Conservation (phyloP, 352 stramenopile genomes). For the Pythium diclinum region DNA sequence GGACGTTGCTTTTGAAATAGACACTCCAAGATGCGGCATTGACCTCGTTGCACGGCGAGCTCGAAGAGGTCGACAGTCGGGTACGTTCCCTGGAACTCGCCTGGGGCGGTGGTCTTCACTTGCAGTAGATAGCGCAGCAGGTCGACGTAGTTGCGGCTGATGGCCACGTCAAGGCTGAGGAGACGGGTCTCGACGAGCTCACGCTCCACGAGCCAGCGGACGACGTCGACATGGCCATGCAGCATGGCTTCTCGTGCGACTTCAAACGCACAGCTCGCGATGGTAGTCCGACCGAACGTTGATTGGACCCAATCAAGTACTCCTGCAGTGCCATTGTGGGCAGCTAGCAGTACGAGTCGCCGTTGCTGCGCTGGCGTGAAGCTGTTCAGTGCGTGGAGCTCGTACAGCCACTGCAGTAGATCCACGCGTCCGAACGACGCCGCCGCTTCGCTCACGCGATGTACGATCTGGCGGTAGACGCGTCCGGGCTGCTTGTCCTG, state of each 20-base stretch:
- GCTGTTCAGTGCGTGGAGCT: background rate
- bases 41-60: background rate
- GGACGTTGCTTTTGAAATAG: background rate
- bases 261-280: too few species aligned
- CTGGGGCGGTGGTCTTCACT: background rate
- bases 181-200: background rate
- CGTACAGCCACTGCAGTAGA: slow-evolving; percentile 11
- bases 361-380: background rate
- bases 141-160: background rate
- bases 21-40: background rate
- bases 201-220: slow-evolving; percentile 3
- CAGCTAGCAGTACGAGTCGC: slow-evolving; percentile 7
- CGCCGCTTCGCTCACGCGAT: slow-evolving; percentile 15
- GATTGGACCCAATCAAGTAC: too few species aligned
- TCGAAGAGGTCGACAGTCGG: slow-evolving; percentile 1
- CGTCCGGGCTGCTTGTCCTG: background rate
- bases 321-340: background rate
- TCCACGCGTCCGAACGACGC: slow-evolving; percentile 17
- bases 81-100: background rate
- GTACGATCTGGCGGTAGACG: background rate
- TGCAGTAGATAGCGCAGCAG: background rate
- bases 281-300: too few species aligned
- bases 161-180: background rate
- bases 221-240: slow-evolving; percentile 2
- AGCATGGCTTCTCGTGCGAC: background rate